phyloP scores from a whole-genome alignment of 371 early-diverging fungal species.

The Coemansia sp. region DNA sequence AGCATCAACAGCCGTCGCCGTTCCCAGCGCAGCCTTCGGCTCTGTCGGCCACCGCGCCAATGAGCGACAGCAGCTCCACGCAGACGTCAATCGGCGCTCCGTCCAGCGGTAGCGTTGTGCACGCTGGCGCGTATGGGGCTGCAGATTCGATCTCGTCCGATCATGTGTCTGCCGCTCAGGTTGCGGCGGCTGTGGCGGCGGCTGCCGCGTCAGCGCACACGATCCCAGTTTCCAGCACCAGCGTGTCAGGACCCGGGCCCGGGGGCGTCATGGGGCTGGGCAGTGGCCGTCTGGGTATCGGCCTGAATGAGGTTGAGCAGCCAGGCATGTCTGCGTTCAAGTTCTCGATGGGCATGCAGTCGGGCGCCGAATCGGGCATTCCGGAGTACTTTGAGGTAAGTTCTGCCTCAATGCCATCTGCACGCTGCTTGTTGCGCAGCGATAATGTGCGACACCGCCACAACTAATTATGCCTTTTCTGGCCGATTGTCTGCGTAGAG shows the following conservation, averaged over 20 bases:
- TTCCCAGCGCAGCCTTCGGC: slow-evolving; percentile 30
- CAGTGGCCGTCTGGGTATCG: slow-evolving; percentile 12
- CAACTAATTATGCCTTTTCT: slow-evolving; percentile 3
- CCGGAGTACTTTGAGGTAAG: slow-evolving; percentile 46
- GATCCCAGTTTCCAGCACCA: slow-evolving; percentile 16
- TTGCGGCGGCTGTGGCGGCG: slow-evolving; percentile 46
- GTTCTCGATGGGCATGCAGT: slow-evolving; percentile 35
- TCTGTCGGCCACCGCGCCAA: slow-evolving; percentile 26
- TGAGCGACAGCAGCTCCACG: slow-evolving; percentile 34
- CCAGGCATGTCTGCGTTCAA: slow-evolving; percentile 35
- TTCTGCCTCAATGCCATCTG: background rate
- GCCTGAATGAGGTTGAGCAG: slow-evolving; percentile 26
- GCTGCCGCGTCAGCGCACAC: slow-evolving; percentile 36
- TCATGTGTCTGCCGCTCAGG: slow-evolving; percentile 41
- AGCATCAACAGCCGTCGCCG: slow-evolving; percentile 26
- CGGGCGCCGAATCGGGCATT: slow-evolving; percentile 25
- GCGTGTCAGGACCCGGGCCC: slow-evolving; percentile 12
- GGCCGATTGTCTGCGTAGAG: slow-evolving; percentile 18
- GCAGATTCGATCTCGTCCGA: slow-evolving; percentile 18
- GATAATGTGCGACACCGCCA: background rate
- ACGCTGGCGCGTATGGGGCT: slow-evolving; percentile 24
- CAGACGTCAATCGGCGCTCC: slow-evolving; percentile 23
- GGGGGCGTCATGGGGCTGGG: slow-evolving; percentile 9
- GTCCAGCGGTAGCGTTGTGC: slow-evolving; percentile 15
- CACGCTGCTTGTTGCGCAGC: background rate